These are phyloP conservation scores for Globisporangium carolinianum DNA, from an alignment of 352 stramenopile genomes.

Conservation along the genomic window DNA sequence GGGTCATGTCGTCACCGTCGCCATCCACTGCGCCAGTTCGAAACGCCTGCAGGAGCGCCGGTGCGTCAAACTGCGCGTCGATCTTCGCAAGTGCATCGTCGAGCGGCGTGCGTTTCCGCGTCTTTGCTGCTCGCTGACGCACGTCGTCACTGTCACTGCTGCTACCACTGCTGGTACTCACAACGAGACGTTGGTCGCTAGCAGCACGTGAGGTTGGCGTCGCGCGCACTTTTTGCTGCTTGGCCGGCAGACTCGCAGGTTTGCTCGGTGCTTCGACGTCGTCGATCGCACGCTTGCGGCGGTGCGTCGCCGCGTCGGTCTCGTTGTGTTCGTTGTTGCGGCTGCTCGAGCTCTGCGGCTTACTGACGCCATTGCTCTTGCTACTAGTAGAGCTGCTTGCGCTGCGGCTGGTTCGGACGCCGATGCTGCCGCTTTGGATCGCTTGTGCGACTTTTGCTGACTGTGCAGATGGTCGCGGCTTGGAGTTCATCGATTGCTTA, in stretches of 20 bases:
- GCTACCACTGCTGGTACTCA: slow-evolving; percentile 3
- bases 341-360: background rate
- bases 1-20: background rate
- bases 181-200: background rate
- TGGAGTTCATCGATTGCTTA: background rate
- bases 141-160: background rate
- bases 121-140: background rate
- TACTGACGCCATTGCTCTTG: background rate
- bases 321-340: too few relatives aligned
- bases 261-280: slow-evolving; percentile 14
- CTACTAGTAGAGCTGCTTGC: background rate
- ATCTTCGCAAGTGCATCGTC: slow-evolving; percentile 12
- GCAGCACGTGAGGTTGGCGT: background rate
- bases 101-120: slow-evolving; percentile 4
- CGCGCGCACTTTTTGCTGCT: slow-evolving; percentile 11
- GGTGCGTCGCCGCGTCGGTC: slow-evolving; percentile 1
- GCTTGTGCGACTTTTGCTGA: slow-evolving; percentile 1
- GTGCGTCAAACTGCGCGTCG: slow-evolving; percentile 7
- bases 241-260: slow-evolving; percentile 4
- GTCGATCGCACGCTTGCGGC: slow-evolving; percentile 8
- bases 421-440: background rate
- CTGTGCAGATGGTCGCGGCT: too few relatives aligned
- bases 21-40: background rate
- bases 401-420: background rate
- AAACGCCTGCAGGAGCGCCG: background rate